Conservation (phyloP, 2,329 filamentous ascomycete genomes). For the Chaetomiaceae sp. region DNA sequence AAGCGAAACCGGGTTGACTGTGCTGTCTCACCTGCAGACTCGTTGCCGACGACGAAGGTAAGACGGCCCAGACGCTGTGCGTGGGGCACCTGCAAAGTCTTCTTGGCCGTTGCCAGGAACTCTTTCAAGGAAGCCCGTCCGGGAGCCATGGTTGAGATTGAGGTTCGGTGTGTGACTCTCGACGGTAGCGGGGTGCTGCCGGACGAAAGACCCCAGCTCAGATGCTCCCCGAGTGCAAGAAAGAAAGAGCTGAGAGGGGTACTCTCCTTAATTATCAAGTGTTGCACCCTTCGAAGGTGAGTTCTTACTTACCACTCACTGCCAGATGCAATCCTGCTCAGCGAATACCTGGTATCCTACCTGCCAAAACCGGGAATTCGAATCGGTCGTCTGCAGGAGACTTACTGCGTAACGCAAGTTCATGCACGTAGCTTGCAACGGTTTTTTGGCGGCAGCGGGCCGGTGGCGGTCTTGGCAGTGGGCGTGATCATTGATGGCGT, state of each 20-base stretch:
- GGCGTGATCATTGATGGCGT: not conserved
- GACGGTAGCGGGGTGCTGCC: too few relatives aligned
- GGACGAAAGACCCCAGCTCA: too few relatives aligned
- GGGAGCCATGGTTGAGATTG: slow-evolving; percentile 11
- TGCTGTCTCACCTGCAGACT: slow-evolving; percentile 50
- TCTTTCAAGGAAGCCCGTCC: slow-evolving; percentile 37
- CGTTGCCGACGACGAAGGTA: slow-evolving; percentile 60
- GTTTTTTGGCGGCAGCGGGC: not conserved
- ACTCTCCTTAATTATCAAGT: too few relatives aligned
- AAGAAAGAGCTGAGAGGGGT: too few relatives aligned
- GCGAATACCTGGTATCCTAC: too few relatives aligned
- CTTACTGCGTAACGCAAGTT: too few relatives aligned
- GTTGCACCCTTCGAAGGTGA: too few relatives aligned
- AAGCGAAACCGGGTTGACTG: not conserved
- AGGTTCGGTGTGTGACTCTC: not conserved
- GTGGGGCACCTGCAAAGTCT: slow-evolving; percentile 39
- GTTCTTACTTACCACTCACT: too few relatives aligned
- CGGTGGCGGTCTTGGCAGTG: not conserved
- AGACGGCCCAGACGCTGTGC: slow-evolving; percentile 42
- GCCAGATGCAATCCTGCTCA: too few relatives aligned
- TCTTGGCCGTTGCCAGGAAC: slow-evolving; percentile 47
- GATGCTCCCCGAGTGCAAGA: too few relatives aligned
- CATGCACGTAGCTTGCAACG: not conserved
- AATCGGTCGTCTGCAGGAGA: too few relatives aligned
- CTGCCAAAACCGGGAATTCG: too few relatives aligned